These are phyloP conservation scores for Powellomyces hirtus DNA, from an alignment of 192 early-diverging fungal genomes.

Conservation along the genomic window DNA sequence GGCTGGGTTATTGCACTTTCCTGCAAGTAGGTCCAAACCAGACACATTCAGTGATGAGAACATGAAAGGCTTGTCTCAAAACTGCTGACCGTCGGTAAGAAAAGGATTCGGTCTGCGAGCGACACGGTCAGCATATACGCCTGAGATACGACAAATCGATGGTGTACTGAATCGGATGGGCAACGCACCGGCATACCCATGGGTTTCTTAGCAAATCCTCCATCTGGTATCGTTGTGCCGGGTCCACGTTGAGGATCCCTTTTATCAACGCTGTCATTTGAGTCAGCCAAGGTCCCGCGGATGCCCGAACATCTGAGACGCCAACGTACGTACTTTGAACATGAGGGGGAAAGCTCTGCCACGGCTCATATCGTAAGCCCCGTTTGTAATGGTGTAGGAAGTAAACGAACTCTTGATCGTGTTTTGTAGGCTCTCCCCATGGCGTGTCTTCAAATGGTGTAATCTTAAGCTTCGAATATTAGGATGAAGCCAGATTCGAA, in stretches of 20 bases:
- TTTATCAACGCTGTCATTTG: conserved; percentile 36
- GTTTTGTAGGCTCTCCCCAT: conserved; percentile 63
- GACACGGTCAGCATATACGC: too few species aligned
- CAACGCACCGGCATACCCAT: conserved; percentile 52
- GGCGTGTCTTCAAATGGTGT: conserved; percentile 51
- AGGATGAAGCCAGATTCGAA: background rate
- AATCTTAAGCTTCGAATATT: background rate
- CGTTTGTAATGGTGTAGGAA: conserved; percentile 39
- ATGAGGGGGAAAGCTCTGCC: conserved; percentile 46
- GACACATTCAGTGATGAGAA: too few species aligned
- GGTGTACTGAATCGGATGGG: too few species aligned
- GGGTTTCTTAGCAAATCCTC: conserved; percentile 42
- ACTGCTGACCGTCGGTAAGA: conserved; percentile 51
- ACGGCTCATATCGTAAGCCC: conserved; percentile 46
- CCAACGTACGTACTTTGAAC: conserved; percentile 42
- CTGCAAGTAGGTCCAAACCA: background rate
- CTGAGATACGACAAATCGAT: too few species aligned
- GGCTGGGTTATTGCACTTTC: conserved; percentile 53
- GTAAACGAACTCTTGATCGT: conserved; percentile 57
- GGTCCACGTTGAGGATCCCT: conserved; percentile 50
- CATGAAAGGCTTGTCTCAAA: too few species aligned
- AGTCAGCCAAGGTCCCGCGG: background rate
- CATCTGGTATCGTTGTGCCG: conserved; percentile 40
- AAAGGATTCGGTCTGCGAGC: conserved; percentile 51
- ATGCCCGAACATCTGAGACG: too few species aligned